Evolutionary conservation across 306 rosid genomes (phyloP), one percentile per base, ranked within the genome.

Genomic region (Hippophae gyantsensis): DNA sequence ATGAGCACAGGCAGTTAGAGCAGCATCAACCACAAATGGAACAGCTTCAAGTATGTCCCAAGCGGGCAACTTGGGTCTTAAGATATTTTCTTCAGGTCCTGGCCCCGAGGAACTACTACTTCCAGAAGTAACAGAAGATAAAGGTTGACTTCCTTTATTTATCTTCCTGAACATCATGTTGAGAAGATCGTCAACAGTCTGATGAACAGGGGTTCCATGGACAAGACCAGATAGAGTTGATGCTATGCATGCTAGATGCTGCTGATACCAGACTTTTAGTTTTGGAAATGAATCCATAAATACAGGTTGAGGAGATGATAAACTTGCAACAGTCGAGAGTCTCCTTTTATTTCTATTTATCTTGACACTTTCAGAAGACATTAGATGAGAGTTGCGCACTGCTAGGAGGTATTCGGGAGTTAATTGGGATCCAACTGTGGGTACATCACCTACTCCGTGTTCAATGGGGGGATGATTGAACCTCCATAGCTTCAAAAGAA

Each of bases 21-120:
- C 99, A 62, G 99, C 95, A 80, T 92, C 99, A 77, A 88, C 89
- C 62, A 88, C 95, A 64, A 83, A 92, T 62, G 99, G 99, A 74
- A 84, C 79, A 60, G 94, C 97, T 78, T 83, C 95, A 70, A 92
- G 80, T 68, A 88, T 84, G 80, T 92, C 99, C 99, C 99, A 92
- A 58, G 99, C 96, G 38, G 97, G 99, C 74, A 92, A 82, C 72
- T 77, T 83, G 65, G 99, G 94, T 71, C 95, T 84, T 48, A 66
- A 18, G 65, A 72, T 68, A 63, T 64, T 55, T 70, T 86, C 95
- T 56, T 86, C 97, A 69, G 71, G 82, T 73, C 76, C 95, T 43
- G 84, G 83, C 42, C 97, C 97, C 42, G 95, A 92, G 57, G 98
- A 92, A 79, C 88, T 73, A 74, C 95, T 86, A 73, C 97, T 88